A percentile compares a stretch with the other conserved stretches of the same genome.
phyloP scores from a whole-genome alignment of 331 rosid genomes.

The Erythrophleum ivorense region DNA sequence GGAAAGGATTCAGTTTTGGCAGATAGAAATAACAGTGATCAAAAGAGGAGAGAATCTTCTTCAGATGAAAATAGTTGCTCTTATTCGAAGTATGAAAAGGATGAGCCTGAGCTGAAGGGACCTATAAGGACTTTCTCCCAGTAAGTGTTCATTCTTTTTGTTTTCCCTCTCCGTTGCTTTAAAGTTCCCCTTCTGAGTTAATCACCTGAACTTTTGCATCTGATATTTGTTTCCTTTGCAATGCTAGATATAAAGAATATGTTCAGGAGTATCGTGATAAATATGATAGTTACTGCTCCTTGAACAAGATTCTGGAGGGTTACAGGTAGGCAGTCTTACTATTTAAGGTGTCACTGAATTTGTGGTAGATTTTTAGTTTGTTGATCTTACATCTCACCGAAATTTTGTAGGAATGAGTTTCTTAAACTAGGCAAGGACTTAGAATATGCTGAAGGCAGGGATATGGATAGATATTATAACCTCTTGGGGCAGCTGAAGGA shows the following conservation, averaged over 20 bases:
- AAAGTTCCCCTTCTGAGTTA: constrained; percentile 18
- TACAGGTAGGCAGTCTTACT: constrained; percentile 64
- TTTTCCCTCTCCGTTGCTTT: background rate
- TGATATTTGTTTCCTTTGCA: constrained; percentile 29
- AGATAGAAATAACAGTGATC: constrained; percentile 72
- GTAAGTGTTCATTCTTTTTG: constrained; percentile 57
- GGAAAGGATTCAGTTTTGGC: constrained; percentile 62
- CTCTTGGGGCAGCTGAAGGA: constrained; percentile 69
- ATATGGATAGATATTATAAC: constrained; percentile 60
- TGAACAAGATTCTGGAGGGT: constrained; percentile 85
- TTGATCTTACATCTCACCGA: constrained; percentile 39
- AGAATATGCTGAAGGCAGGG: constrained; percentile 63
- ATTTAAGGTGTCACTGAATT: constrained; percentile 21
- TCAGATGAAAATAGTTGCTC: constrained; percentile 98
- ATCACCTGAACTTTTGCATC: constrained; percentile 40
- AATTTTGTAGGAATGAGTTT: constrained; percentile 69
- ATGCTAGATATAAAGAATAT: constrained; percentile 79
- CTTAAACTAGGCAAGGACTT: constrained; percentile 71
- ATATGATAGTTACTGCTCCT: constrained; percentile 80
- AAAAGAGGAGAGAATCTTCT: constrained; percentile 90
- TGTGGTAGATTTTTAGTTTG: constrained; percentile 14
- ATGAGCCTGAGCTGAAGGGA: constrained; percentile 86
- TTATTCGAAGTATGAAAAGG: constrained; percentile 89
- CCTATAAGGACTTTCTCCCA: constrained; percentile 80
- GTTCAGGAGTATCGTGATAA: constrained; percentile 92